Evolutionary conservation across 2,329 filamentous ascomycete species (phyloP).

Genomic region (Colletotrichum tropicale): DNA sequence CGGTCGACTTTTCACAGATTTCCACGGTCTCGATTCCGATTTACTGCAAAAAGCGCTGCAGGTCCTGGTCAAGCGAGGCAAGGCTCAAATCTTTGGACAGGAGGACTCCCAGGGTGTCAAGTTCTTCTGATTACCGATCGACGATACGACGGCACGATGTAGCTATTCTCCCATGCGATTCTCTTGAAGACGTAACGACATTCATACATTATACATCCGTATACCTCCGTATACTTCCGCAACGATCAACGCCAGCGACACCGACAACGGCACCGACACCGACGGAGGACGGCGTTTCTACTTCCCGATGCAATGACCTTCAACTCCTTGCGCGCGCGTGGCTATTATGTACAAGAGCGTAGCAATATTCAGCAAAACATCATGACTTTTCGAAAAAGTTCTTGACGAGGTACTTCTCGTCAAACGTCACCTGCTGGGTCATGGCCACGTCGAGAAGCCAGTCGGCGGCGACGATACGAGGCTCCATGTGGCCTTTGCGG

Average conservation of each 20-base stretch:
- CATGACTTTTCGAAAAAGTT: constrained; percentile 41
- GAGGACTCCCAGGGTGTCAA: constrained; percentile 93
- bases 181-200: not conserved
- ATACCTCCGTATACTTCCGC: not conserved
- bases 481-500: constrained; percentile 75
- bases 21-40: constrained; percentile 86
- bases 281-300: not conserved
- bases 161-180: not conserved
- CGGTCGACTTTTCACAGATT: constrained; percentile 58
- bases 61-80: constrained; percentile 86
- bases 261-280: not conserved
- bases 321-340: not conserved
- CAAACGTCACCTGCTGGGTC: constrained; percentile 78
- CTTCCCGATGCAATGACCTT: not conserved
- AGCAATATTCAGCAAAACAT: not conserved
- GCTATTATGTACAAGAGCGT: not conserved
- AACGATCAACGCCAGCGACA: not conserved
- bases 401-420: constrained; percentile 63
- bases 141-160: not conserved
- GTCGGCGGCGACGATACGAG: constrained; percentile 81
- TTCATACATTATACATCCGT: not conserved
- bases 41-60: constrained; percentile 80
- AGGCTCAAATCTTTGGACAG: constrained; percentile 90
- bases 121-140: constrained; percentile 73
- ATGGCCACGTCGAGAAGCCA: constrained; percentile 92